Percentiles rank a stretch among this genome's conserved stretches.
Evolutionary conservation across 2,329 filamentous ascomycete genomes (phyloP).

Genomic region (Talaromyces sp.): DNA sequence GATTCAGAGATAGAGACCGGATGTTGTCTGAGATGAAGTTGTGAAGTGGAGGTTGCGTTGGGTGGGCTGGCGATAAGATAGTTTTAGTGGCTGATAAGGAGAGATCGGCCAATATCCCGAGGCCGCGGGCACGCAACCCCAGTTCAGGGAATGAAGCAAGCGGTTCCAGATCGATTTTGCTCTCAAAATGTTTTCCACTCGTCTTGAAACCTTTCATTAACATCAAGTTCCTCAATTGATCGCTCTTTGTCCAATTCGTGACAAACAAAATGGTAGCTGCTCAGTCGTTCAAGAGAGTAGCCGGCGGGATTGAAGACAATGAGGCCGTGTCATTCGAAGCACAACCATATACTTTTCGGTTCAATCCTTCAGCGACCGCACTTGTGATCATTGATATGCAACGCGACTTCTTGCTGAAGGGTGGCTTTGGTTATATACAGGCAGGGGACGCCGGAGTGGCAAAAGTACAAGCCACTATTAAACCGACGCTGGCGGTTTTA

Average conservation of each 20-base stretch:
- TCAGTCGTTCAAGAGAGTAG: constrained; percentile 3
- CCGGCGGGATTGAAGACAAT: not conserved
- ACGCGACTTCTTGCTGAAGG: constrained; percentile 49
- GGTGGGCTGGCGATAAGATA: not conserved
- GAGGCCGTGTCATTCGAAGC: constrained; percentile 4
- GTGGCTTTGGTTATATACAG: constrained; percentile 53
- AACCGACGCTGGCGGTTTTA: constrained; percentile 42
- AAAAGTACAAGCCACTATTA: constrained; percentile 26
- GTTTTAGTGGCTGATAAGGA: not conserved
- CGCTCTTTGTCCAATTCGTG: not conserved
- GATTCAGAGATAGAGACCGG: not conserved
- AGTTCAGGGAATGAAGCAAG: not conserved
- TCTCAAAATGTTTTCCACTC: not conserved
- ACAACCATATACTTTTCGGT: constrained; percentile 49
- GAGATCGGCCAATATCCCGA: not conserved
- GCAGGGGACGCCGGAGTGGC: constrained; percentile 37
- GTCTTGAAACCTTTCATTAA: not conserved
- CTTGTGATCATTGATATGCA: constrained; percentile 54
- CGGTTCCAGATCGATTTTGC: not conserved
- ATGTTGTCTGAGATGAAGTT: not conserved
- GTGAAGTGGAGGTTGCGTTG: not conserved
- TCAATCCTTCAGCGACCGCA: constrained; percentile 46
- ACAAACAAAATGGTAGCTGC: constrained; percentile 8
- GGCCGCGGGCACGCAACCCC: not conserved
- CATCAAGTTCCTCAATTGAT: not conserved